Percentiles rank a stretch among this genome's conserved stretches.
phyloP scores from a whole-genome alignment of 163 green algal genomes.

The Volvox carteri region DNA sequence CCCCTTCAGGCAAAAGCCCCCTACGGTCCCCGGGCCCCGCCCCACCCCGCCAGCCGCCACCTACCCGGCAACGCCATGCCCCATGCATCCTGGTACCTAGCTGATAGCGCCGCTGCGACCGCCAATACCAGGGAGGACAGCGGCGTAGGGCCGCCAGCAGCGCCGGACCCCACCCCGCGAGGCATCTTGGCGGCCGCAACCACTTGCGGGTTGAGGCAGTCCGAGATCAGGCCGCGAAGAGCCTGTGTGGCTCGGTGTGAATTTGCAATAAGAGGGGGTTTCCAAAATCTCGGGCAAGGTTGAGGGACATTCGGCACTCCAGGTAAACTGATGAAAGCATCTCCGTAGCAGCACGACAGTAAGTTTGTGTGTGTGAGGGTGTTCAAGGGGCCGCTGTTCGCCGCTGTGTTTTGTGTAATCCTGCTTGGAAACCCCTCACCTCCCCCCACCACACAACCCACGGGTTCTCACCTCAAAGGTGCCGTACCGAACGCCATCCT shows the following conservation, averaged over 20 bases:
- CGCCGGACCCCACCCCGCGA: slow-evolving; percentile 60
- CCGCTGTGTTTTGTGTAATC: too few species aligned
- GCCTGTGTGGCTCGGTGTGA: slow-evolving; percentile 42
- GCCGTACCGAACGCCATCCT: slow-evolving; percentile 81
- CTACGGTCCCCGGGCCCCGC: too few species aligned
- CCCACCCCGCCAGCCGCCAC: too few species aligned
- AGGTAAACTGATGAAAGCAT: too few species aligned
- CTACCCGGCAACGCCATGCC: slow-evolving; percentile 74
- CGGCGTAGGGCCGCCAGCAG: slow-evolving; percentile 62
- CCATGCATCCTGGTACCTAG: slow-evolving; percentile 82
- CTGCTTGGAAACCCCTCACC: too few species aligned
- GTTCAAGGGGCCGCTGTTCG: too few species aligned
- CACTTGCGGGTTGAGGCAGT: slow-evolving; percentile 32
- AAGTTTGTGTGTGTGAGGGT: too few species aligned
- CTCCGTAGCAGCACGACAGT: too few species aligned
- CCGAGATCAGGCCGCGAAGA: slow-evolving; percentile 73
- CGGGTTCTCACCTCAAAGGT: slow-evolving; percentile 57
- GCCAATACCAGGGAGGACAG: slow-evolving; percentile 68
- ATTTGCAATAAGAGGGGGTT: neutral
- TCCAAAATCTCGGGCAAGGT: too few species aligned
- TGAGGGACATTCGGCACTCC: too few species aligned
- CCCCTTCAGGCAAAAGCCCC: too few species aligned
- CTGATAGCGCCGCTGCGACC: slow-evolving; percentile 69
- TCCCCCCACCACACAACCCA: neutral
- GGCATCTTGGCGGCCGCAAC: slow-evolving; percentile 33